A percentile compares a stretch with the other conserved stretches of the same genome.
phyloP scores from a whole-genome alignment of 768 basidiomycete species.

The Tubosaeta sp. region DNA sequence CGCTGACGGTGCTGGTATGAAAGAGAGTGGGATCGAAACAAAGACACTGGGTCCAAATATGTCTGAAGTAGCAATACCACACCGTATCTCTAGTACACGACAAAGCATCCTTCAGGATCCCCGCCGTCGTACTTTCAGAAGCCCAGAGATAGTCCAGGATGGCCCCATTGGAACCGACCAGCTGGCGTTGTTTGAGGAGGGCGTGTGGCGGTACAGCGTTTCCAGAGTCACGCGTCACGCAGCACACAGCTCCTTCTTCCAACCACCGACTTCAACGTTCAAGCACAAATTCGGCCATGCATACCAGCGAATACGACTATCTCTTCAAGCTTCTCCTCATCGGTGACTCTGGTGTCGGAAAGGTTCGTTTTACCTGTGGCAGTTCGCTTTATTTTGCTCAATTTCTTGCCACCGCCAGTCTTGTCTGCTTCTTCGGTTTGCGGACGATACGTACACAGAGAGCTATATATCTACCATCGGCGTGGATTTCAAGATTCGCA shows the following conservation, averaged over 20 bases:
- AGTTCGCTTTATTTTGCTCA: constrained; percentile 21
- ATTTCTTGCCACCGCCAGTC: constrained; percentile 53
- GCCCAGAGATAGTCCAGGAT: neutral
- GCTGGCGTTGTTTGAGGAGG: neutral
- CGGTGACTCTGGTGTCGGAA: constrained; percentile 93
- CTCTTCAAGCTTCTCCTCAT: constrained; percentile 96
- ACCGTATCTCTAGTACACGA: neutral
- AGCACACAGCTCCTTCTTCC: constrained; percentile 30
- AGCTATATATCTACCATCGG: constrained; percentile 98
- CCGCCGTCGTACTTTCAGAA: neutral
- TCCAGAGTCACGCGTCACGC: constrained; percentile 33
- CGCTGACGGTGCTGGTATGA: neutral
- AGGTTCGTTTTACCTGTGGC: constrained; percentile 44
- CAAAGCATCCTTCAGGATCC: neutral
- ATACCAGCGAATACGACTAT: constrained; percentile 92
- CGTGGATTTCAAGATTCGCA: constrained; percentile 98
- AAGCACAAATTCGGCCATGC: constrained; percentile 48
- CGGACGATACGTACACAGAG: constrained; percentile 97
- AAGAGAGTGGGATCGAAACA: neutral
- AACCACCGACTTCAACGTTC: constrained; percentile 28
- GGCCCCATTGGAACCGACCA: constrained; percentile 1
- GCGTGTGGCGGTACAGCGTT: constrained; percentile 25
- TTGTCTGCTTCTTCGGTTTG: constrained; percentile 85
- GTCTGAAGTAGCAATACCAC: neutral
- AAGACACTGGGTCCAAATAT: neutral